Evolutionary conservation across 176 grass and related monocot genomes (phyloP).

Genomic region (Hyparrhenia diplandra): DNA sequence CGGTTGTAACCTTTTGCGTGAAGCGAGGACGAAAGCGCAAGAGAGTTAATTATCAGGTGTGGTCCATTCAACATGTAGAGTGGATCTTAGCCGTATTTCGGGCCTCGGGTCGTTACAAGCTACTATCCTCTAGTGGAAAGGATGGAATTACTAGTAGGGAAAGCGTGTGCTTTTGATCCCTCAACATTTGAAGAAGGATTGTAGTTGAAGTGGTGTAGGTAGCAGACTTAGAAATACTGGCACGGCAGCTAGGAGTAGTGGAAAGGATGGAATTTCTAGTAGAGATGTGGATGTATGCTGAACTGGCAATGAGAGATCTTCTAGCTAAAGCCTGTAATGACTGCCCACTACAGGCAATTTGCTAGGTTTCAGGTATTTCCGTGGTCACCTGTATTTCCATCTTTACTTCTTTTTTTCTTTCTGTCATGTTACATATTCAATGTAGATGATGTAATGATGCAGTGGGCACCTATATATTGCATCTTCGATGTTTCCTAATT

Average conservation of each 20-base stretch:
- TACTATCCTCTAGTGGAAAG: background rate
- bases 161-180: background rate
- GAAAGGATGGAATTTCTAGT: background rate
- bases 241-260: background rate
- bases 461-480: background rate
- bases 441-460: background rate
- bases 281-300: background rate
- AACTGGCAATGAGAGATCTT: conserved; percentile 11
- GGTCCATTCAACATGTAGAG: no score
- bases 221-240: conserved; percentile 22
- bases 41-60: no score
- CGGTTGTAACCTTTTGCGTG: no score
- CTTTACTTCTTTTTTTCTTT: background rate
- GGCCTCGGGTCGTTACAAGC: no score
- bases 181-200: background rate
- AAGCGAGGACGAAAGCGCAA: no score
- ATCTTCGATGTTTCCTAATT: background rate
- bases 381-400: background rate
- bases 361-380: background rate
- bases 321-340: background rate
- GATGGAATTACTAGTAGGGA: background rate
- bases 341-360: background rate
- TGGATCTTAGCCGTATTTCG: no score
- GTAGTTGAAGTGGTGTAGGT: background rate
- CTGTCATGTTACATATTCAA: background rate